Percentiles rank a stretch among this genome's conserved stretches.
phyloP scores from a whole-genome alignment of 768 basidiomycete genomes.

The Lanmaoa pseudosensibilis region DNA sequence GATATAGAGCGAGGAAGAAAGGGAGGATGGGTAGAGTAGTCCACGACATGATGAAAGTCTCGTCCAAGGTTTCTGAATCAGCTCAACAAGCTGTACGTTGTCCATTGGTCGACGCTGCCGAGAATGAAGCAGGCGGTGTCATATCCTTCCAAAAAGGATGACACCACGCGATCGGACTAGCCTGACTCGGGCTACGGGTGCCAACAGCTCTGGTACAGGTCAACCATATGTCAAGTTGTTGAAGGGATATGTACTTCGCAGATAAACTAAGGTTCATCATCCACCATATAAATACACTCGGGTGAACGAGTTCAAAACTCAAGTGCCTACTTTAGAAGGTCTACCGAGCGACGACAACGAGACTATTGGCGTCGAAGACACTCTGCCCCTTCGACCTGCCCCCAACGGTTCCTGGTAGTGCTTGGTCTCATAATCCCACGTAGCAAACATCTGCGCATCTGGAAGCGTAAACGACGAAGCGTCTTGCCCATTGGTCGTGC shows the following conservation, averaged over 20 bases:
- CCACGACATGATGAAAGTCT: constrained; percentile 15
- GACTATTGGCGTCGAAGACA: constrained; percentile 13
- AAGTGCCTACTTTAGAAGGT: constrained; percentile 24
- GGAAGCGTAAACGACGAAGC: constrained; percentile 37
- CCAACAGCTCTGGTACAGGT: too few relatives aligned
- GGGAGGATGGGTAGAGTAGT: constrained; percentile 41
- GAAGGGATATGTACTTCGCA: too few relatives aligned
- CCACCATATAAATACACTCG: background rate
- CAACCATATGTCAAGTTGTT: too few relatives aligned
- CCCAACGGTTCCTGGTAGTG: constrained; percentile 39
- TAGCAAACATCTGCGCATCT: constrained; percentile 50
- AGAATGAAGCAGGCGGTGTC: too few relatives aligned
- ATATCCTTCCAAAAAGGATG: too few relatives aligned
- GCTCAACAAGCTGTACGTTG: background rate
- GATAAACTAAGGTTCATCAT: background rate
- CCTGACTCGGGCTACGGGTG: too few relatives aligned
- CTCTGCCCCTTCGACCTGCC: constrained; percentile 30
- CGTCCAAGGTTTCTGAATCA: background rate
- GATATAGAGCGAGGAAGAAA: constrained; percentile 47
- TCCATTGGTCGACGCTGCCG: too few relatives aligned
- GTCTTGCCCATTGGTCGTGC: constrained; percentile 23
- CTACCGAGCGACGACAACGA: constrained; percentile 23
- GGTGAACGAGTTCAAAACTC: background rate
- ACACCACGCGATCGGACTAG: too few relatives aligned
- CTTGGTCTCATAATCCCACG: constrained; percentile 51